Conservation (phyloP, 306 rosid genomes). For the apple (Malus domestica) region DNA sequence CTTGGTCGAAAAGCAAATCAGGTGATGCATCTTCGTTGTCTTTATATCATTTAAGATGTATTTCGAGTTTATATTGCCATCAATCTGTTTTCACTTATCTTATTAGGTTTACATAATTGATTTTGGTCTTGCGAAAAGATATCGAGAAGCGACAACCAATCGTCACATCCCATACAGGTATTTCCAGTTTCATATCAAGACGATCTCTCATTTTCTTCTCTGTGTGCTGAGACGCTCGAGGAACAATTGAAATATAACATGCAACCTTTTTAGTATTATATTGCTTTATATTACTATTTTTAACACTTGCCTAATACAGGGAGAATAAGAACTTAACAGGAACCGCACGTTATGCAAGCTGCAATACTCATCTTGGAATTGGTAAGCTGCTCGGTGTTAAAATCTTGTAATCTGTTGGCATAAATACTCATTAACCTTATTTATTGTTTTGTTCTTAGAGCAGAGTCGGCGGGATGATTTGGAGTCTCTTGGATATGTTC, state of each 20-base stretch:
- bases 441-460: constrained; percentile 43
- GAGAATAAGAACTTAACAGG: constrained; percentile 91
- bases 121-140: constrained; percentile 91
- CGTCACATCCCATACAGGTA: constrained; percentile 92
- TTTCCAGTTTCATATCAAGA: not conserved
- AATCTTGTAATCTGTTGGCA: not conserved
- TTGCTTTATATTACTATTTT: not conserved
- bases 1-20: constrained; percentile 98
- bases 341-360: constrained; percentile 96
- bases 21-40: constrained; percentile 34
- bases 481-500: constrained; percentile 97
- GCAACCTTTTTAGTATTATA: not conserved
- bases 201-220: not conserved
- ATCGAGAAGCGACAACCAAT: constrained; percentile 72
- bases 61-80: not conserved
- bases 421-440: constrained; percentile 1
- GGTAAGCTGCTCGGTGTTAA: constrained; percentile 43
- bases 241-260: not conserved
- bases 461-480: constrained; percentile 98
- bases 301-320: constrained; percentile 32
- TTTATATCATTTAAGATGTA: not conserved
- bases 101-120: constrained; percentile 82
- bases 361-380: constrained; percentile 97
- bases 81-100: constrained; percentile 4
- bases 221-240: not conserved